A percentile compares a stretch with the other conserved stretches of the same genome.
Evolutionary conservation across 768 basidiomycete species (phyloP).

Genomic region (Boletus pseudopeckii): DNA sequence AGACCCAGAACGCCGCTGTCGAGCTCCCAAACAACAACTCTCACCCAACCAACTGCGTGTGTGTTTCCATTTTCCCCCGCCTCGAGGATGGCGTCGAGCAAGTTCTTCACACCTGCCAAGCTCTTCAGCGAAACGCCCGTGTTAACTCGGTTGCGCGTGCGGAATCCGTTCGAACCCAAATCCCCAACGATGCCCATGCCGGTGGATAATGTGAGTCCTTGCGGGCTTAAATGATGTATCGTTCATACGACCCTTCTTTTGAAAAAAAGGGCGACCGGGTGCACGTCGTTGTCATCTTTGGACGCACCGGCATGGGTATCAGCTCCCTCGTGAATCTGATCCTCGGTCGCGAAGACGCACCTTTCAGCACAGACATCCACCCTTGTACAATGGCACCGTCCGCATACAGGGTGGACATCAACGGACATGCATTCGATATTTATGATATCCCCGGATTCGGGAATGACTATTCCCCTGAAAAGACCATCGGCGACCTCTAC

Average conservation of each 20-base stretch:
- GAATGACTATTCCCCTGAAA: conserved; percentile 19
- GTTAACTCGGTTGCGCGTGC: conserved; percentile 22
- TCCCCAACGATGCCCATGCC: conserved; percentile 25
- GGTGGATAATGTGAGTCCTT: conserved; percentile 27
- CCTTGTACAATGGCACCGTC: conserved; percentile 25
- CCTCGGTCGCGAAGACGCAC: conserved; percentile 31
- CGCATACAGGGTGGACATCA: conserved; percentile 28
- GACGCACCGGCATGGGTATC: conserved; percentile 33
- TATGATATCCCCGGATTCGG: conserved; percentile 31
- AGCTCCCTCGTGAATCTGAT: conserved; percentile 33
- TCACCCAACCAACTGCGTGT: conserved; percentile 15
- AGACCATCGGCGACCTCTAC: conserved; percentile 28
- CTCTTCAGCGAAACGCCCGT: conserved; percentile 25
- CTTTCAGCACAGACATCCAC: conserved; percentile 32
- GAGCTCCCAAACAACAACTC: conserved; percentile 13
- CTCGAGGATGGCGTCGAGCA: conserved; percentile 23
- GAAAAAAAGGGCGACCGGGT: conserved; percentile 26
- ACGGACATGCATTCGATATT: conserved; percentile 30
- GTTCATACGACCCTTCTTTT: neutral
- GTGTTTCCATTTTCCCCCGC: neutral
- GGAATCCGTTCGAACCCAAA: conserved; percentile 25
- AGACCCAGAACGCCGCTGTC: conserved; percentile 20
- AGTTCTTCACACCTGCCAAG: conserved; percentile 16
- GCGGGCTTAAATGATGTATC: neutral
- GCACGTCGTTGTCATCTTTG: conserved; percentile 32